These are phyloP conservation scores for Anisodus acutangulus DNA, from an alignment of 257 asterid genomes.

Conservation along the genomic window DNA sequence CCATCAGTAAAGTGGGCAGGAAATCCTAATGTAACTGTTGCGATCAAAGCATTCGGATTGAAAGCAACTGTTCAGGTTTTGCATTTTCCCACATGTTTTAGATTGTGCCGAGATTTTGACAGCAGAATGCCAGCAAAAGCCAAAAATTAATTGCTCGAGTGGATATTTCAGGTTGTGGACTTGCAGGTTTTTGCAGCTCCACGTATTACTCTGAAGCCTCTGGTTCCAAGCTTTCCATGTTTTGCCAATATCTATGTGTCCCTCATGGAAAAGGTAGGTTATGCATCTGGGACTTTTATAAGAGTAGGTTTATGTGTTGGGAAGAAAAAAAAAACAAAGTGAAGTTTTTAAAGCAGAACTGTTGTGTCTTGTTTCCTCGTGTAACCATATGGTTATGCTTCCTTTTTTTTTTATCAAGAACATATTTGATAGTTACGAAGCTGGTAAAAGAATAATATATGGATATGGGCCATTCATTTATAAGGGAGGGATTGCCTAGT, in stretches of 20 bases:
- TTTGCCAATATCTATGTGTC: conserved; percentile 77
- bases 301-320: neutral
- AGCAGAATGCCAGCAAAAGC: conserved; percentile 9
- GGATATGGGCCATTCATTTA: neutral
- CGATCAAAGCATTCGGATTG: conserved; percentile 79
- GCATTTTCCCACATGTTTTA: conserved; percentile 31
- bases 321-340: neutral
- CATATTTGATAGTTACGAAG: neutral
- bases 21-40: conserved; percentile 79
- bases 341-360: neutral
- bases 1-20: conserved; percentile 98
- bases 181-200: conserved; percentile 93
- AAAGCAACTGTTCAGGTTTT: conserved; percentile 90
- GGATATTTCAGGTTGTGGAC: conserved; percentile 77
- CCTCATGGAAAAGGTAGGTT: conserved; percentile 86
- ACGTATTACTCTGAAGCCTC: conserved; percentile 93
- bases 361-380: conserved; percentile 18
- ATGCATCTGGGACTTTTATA: neutral
- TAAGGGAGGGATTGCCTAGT: neutral
- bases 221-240: conserved; percentile 99
- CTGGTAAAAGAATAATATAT: neutral
- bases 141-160: conserved; percentile 17
- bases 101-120: neutral
- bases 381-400: conserved; percentile 5
- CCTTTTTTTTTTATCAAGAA: neutral